Base-by-base conservation (phyloP, 768 basidiomycete genomes). In the Serendipita indica region DNA sequence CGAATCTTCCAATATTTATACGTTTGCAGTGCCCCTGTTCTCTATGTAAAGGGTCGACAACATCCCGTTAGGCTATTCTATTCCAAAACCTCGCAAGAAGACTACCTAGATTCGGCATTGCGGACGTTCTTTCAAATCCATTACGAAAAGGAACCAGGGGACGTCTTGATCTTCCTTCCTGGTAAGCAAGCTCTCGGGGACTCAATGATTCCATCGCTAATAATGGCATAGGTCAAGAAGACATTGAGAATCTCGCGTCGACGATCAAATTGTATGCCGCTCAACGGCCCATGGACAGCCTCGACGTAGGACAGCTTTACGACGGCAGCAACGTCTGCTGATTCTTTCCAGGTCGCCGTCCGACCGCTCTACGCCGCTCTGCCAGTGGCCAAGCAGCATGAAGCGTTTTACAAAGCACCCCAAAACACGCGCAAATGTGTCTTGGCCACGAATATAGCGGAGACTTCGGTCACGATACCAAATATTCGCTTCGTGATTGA, bases 391-490 rank as follows among this genome's bases (percentile, higher is more conserved):
- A 80, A 86, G 62, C 92, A 96, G 70, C 71, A 80, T 41, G 81
- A 81, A 66, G 88, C 88, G 46, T 98, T 98, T 70, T 66, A 70
- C 0, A 71, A 80, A 0, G 71, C 87, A 0, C 81, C 85, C 13
- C 67, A 78, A 1, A 77, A 81, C 57, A 80, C 79, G 1, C 80
- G 96, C 59, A 93, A 97, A 70, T 87, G 92, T 70, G 90, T 99
- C 62, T 75, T 99, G 35, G 86, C 96, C 1, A 99, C 96, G 16
- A 99, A 98, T 70, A 93, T 99, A 60, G 96, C 96, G 10, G 96
- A 99, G 70, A 98, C 96, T 0, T 89, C 87, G 12, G 90, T 99
- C 67, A 98, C 96, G 13, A 96, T 99, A 66, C 91, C 93, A 2
- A 92, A 92, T 0, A 83, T 99, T 59, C 85, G 81, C 65, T 98